Evolutionary conservation across 1,139 yeast genomes (phyloP).

Genomic region (Geotrichum histeridarum): DNA sequence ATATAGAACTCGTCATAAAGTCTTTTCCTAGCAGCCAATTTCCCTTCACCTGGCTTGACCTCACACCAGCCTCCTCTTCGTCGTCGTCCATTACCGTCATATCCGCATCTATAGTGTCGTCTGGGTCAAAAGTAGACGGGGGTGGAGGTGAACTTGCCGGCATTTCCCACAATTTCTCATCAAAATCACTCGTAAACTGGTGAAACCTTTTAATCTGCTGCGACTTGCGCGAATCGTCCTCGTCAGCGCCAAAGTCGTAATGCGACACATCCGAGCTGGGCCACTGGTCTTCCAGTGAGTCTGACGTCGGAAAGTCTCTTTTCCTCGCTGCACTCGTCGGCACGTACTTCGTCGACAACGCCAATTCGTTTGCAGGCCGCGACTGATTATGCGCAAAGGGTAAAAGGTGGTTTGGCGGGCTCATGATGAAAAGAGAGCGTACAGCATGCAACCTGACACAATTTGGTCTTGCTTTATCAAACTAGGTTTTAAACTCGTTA

Average conservation of each 20-base stretch:
- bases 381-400: conserved; percentile 35
- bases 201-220: conserved; percentile 9
- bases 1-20: conserved; percentile 5
- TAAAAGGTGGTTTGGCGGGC: conserved; percentile 26
- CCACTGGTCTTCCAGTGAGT: conserved; percentile 24
- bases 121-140: background rate
- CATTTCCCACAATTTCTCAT: conserved; percentile 22
- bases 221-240: conserved; percentile 24
- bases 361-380: conserved; percentile 27
- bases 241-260: conserved; percentile 28
- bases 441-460: background rate
- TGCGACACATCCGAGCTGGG: conserved; percentile 25
- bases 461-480: background rate
- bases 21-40: conserved; percentile 2
- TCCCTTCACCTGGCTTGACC: background rate
- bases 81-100: conserved; percentile 13
- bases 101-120: conserved; percentile 7
- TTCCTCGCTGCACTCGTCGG: conserved; percentile 31
- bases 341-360: conserved; percentile 31
- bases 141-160: conserved; percentile 28
- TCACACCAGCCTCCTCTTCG: conserved; percentile 3
- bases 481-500: background rate
- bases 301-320: conserved; percentile 31
- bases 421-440: background rate
- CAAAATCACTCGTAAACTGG: conserved; percentile 10